Percentiles rank a stretch among this genome's conserved stretches.
Evolutionary conservation across 129 eudicot species (phyloP).

Genomic region (Chrysanthemum makinoi): DNA sequence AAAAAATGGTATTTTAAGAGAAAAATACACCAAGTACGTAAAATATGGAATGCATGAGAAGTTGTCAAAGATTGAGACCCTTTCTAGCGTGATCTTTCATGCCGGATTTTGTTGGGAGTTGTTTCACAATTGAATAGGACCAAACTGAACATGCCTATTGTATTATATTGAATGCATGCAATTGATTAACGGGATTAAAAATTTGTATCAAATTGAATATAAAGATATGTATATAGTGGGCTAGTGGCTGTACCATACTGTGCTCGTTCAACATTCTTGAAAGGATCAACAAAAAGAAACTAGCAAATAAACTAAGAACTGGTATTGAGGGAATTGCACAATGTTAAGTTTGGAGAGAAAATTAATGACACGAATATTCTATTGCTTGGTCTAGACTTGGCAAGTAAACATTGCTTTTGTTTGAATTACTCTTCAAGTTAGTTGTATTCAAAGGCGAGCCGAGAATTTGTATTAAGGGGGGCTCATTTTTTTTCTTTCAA

Average conservation of each 20-base stretch:
- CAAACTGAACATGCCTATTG: neutral
- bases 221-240: neutral
- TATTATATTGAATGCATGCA: neutral
- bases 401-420: too few relatives aligned
- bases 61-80: slow-evolving; percentile 2
- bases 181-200: neutral
- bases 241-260: neutral
- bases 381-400: too few relatives aligned
- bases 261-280: slow-evolving; percentile 10
- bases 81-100: neutral
- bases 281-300: neutral
- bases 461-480: too few relatives aligned
- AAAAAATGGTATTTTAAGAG: neutral
- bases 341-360: neutral
- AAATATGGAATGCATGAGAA: neutral
- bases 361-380: too few relatives aligned
- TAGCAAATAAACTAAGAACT: neutral
- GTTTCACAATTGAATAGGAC: neutral
- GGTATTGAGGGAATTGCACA: neutral
- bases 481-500: too few relatives aligned
- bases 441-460: too few relatives aligned
- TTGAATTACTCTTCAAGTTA: too few relatives aligned
- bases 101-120: neutral
- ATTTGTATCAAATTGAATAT: neutral
- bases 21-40: neutral